A percentile compares a stretch with the other conserved stretches of the same genome.
Evolutionary conservation across 805 yeast genomes (phyloP).

Genomic region (Nakazawaea sp.): DNA sequence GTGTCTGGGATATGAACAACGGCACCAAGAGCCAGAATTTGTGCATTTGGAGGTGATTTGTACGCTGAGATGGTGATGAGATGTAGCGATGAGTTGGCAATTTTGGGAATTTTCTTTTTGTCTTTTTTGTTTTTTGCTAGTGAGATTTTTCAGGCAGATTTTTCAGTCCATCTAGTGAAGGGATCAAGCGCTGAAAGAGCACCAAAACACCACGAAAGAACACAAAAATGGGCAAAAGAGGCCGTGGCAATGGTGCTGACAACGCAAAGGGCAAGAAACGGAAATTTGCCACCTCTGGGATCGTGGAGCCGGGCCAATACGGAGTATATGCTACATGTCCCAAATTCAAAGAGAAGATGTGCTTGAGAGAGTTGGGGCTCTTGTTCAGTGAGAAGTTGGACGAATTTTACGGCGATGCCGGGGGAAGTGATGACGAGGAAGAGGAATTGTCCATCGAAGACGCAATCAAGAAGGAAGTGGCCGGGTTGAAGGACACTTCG

Average conservation of each 20-base stretch:
- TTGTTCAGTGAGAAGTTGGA: constrained; percentile 50
- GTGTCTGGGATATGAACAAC: no score
- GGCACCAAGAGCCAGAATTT: no score
- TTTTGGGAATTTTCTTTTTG: neutral
- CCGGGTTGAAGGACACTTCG: constrained; percentile 40
- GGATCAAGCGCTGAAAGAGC: neutral
- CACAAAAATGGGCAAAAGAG: constrained; percentile 8
- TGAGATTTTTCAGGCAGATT: neutral
- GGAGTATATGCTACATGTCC: constrained; percentile 90
- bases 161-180: neutral
- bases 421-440: constrained; percentile 25
- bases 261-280: constrained; percentile 1
- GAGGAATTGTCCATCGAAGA: constrained; percentile 64
- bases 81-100: no score
- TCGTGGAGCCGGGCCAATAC: constrained; percentile 75
- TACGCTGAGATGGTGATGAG: no score
- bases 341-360: constrained; percentile 70
- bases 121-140: neutral
- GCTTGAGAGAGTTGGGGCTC: constrained; percentile 64
- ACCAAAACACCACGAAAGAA: neutral
- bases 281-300: constrained; percentile 36
- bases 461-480: constrained; percentile 64
- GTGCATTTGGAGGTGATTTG: no score
- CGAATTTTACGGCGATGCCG: constrained; percentile 28
- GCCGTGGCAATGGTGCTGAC: constrained; percentile 1